phyloP scores from a whole-genome alignment of 2,329 filamentous ascomycete genomes.

The Alternaria consortialis region DNA sequence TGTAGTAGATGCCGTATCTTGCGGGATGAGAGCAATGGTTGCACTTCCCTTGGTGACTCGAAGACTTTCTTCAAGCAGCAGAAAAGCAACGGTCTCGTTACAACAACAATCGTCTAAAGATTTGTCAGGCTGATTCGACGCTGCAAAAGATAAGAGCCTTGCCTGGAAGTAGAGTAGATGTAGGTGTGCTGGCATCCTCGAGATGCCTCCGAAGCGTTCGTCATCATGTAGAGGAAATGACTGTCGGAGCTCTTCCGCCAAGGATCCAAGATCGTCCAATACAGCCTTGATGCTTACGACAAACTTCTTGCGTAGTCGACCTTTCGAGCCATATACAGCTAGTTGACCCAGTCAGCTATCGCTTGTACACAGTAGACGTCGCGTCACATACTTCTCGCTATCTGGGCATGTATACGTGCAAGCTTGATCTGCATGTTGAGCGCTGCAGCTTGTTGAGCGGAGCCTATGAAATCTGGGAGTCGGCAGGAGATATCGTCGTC shows the following conservation, averaged over 20 bases:
- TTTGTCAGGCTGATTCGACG: background rate
- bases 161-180: slow-evolving; percentile 53
- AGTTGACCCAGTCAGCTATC: background rate
- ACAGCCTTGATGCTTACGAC: slow-evolving; percentile 52
- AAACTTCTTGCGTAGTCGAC: slow-evolving; percentile 55
- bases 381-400: slow-evolving; percentile 54
- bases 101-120: slow-evolving; percentile 53
- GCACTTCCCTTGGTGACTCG: slow-evolving; percentile 39
- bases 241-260: slow-evolving; percentile 53
- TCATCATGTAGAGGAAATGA: slow-evolving; percentile 52
- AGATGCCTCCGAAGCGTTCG: slow-evolving; percentile 52
- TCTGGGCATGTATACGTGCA: slow-evolving; percentile 56
- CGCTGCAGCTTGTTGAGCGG: slow-evolving; percentile 51
- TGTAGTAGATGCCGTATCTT: slow-evolving; percentile 52
- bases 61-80: slow-evolving; percentile 53
- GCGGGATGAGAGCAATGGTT: slow-evolving; percentile 47
- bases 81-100: slow-evolving; percentile 55
- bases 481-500: slow-evolving; percentile 62
- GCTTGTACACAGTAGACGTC: background rate
- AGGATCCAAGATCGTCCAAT: slow-evolving; percentile 50
- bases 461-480: slow-evolving; percentile 56
- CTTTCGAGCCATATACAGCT: slow-evolving; percentile 58
- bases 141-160: slow-evolving; percentile 1
- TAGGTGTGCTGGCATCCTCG: slow-evolving; percentile 53
- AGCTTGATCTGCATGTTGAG: slow-evolving; percentile 59